These are phyloP conservation scores for Epichloe bromicola DNA, from an alignment of 2,329 filamentous ascomycete genomes.

Conservation along the genomic window DNA sequence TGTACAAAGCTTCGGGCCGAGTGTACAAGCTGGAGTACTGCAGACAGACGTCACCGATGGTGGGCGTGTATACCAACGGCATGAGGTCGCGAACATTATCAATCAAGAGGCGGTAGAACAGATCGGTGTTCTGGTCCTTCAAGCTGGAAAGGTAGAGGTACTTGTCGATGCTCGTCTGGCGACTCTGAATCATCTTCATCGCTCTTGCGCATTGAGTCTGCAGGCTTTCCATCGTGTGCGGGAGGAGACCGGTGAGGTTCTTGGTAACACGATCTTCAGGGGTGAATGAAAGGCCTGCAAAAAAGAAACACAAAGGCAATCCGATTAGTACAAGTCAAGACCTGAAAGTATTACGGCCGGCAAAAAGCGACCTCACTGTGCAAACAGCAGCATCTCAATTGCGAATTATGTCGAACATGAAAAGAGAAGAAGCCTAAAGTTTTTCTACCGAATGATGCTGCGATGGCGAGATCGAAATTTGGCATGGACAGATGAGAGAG, in stretches of 20 bases:
- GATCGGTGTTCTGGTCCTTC: conserved; percentile 62
- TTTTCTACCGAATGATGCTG: conserved; percentile 1
- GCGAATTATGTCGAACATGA: conserved; percentile 1
- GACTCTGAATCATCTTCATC: conserved; percentile 60
- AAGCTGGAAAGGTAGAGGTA: conserved; percentile 70
- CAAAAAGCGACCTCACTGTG: neutral
- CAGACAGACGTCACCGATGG: conserved; percentile 90
- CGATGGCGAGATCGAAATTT: neutral
- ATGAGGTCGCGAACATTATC: conserved; percentile 67
- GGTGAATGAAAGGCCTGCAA: conserved; percentile 47
- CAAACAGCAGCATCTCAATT: neutral
- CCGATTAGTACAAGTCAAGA: neutral
- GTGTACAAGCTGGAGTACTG: conserved; percentile 95
- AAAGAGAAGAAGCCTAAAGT: neutral
- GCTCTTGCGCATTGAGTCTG: conserved; percentile 51
- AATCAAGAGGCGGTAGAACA: conserved; percentile 73
- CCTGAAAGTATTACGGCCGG: neutral
- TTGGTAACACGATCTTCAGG: conserved; percentile 50
- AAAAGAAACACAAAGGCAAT: neutral
- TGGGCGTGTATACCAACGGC: conserved; percentile 76
- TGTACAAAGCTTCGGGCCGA: conserved; percentile 87
- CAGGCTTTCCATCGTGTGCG: conserved; percentile 48
- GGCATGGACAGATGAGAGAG: neutral
- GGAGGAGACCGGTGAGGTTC: conserved; percentile 53
- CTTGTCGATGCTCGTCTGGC: conserved; percentile 62